Evolutionary conservation across 306 rosid genomes (phyloP), one percentile per base, ranked within the genome.

Genomic region (Cicer chorassanicum): DNA sequence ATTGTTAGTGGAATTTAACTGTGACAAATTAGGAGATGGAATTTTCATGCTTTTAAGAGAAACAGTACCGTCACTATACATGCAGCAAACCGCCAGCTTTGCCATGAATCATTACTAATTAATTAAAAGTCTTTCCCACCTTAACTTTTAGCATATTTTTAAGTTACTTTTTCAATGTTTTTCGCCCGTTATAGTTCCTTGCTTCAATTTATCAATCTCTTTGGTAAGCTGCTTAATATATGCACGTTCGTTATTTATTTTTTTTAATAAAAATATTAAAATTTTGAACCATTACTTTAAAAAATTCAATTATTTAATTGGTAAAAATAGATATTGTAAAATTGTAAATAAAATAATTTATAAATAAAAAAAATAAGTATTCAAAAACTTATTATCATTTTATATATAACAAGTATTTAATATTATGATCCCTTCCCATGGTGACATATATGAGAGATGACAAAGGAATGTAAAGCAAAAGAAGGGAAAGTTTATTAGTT

Each of bases 11-110:
- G 65, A 34, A 60, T 60, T 60, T 60, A 6, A 60, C 19, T 60
- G 65, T 60, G 11, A 34, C 65, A 60, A 2, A 9, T 11, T 29
- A 60, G 81, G 86, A 84, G 81, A 83, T 56, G 56, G 61, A 82
- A 49, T 70, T 88, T 84, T 75, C 50, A 78, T 83, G 86, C 88
- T 83, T 82, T 81, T 66, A 53, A 85, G 84, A 83, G 84, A 77
- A 74, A 67, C 57, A 82, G 70, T 78, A 72, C 74, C 80, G 64
- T 73, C 83, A 65, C 76, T 67, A 56, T 56, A 64, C 53, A 72
- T 8, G 76, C 73, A 70, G 74, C 77, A 49, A 69, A 68, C 76
- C 62, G 76, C 84, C 65, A 49, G 50, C 77, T 68, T 54, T 46
- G 16, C 50, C 76, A 29, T 49, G 13, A 63, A 44, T 56, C 15